Percentiles rank a stretch among this genome's conserved stretches.
Conservation (phyloP, 2,329 filamentous ascomycete species). For the Claviceps cyperi region DNA sequence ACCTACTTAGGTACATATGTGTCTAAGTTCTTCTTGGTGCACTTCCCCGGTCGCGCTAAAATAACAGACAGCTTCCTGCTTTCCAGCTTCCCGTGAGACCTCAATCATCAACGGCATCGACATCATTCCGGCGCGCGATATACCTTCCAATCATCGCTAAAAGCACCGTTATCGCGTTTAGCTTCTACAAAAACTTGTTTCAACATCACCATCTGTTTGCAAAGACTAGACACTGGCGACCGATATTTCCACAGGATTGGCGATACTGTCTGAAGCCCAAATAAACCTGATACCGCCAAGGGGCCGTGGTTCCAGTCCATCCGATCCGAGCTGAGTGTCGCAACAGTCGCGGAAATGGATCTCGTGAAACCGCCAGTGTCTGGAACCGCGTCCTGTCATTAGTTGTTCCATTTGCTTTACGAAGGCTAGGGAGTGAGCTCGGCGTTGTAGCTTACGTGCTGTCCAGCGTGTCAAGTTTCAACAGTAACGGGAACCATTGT, state of each 20-base stretch:
- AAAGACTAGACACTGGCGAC: not conserved
- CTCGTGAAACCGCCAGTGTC: conserved; percentile 14
- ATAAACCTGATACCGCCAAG: not conserved
- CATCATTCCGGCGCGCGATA: not conserved
- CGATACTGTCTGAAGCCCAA: not conserved
- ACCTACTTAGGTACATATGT: too few relatives aligned
- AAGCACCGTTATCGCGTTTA: not conserved
- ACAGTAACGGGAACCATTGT: conserved; percentile 1
- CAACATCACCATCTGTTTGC: not conserved
- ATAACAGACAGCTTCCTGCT: not conserved
- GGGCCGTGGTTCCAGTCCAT: conserved; percentile 1
- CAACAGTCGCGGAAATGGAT: conserved; percentile 26
- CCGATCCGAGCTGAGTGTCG: conserved; percentile 3
- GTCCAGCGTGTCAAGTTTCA: not conserved
- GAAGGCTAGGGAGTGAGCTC: conserved; percentile 1
- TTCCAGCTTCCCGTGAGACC: conserved; percentile 2
- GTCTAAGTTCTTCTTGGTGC: not conserved
- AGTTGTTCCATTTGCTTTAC: not conserved
- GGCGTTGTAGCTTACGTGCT: conserved; percentile 8
- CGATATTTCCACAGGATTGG: not conserved
- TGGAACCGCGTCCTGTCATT: conserved; percentile 9
- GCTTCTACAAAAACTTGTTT: not conserved
- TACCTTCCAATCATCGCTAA: not conserved
- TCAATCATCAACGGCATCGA: conserved; percentile 1
- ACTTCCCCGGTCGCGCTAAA: not conserved